Base-by-base conservation (phyloP, 192 early-diverging fungal genomes). In the Linnemannia hyalina region DNA sequence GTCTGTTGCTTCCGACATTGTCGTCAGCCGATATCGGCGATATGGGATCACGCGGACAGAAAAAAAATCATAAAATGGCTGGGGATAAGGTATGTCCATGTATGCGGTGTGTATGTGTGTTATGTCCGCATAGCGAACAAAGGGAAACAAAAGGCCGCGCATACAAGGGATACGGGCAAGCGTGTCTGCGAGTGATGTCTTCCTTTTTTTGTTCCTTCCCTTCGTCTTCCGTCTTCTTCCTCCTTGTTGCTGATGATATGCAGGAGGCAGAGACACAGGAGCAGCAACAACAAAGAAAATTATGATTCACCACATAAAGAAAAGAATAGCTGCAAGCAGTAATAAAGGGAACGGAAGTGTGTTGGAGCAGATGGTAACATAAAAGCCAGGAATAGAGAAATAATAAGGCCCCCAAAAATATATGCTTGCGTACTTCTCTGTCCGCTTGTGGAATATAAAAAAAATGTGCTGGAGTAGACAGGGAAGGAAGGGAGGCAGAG, bases 301-400 rank as follows among this genome's bases (percentile, higher is more conserved):
- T n/a, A 60, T 26, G 60, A 32, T 65, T 26, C 60, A 65, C 60
- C 60, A 65, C 60, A 32, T 13, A 32, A 26, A 52, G 7, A 57
- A 32, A 26, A 52, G 7, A 57, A 18, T 54, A 10, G 22, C 23
- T 65, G 60, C 60, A 32, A 10, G 29, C 60, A 65, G 60, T 65
- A 65, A 32, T 35, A 35, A 32, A 65, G 5, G 44, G 16, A 29
- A 65, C 35, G 29, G 32, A 65, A 65, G 49, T 32, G 60, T 65
- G 60, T 65, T 65, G 60, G 60, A 65, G 60, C 60, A 65, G 26
- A 65, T 65, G 60, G 60, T 65, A 65, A 65, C 60, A 65, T 65
- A 26, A 26, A 65, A 32, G 60, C 60, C 29, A 65, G 60, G 60
- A 65, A 65, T 65, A 65, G 60, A 32, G 60, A 65, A 23, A 65